These are phyloP conservation scores for Daldinia caldariorum DNA, from an alignment of 495 filamentous ascomycete genomes.

Conservation along the genomic window DNA sequence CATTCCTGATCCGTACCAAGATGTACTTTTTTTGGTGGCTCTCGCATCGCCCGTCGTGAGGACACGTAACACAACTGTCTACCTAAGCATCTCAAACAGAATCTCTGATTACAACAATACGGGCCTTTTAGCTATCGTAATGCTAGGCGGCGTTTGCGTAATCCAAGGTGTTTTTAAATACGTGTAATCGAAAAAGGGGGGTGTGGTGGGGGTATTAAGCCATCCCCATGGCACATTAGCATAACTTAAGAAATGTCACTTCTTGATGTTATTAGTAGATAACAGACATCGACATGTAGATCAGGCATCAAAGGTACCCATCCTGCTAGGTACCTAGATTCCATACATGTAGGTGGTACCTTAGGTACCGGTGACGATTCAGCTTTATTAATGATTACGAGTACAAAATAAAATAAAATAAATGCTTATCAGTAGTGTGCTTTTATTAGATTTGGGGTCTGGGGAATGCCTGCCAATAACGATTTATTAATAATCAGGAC, in stretches of 20 bases:
- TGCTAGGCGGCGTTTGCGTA: slow-evolving; percentile 11
- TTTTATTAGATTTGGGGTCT: slow-evolving; percentile 33
- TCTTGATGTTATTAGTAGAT: neutral
- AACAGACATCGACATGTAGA: slow-evolving; percentile 8
- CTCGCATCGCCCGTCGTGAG: slow-evolving; percentile 3
- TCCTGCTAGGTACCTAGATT: too few species aligned
- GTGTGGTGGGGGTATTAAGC: neutral
- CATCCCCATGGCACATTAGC: neutral
- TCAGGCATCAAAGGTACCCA: neutral
- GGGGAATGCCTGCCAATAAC: slow-evolving; percentile 40
- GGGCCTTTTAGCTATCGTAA: slow-evolving; percentile 1
- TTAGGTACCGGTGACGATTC: too few species aligned
- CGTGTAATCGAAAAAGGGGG: slow-evolving; percentile 11
- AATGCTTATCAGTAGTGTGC: slow-evolving; percentile 1
- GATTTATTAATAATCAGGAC: slow-evolving; percentile 32
- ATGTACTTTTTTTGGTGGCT: too few species aligned
- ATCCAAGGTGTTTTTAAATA: slow-evolving; percentile 25
- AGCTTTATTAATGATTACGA: neutral
- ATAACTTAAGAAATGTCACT: neutral
- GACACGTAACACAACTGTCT: slow-evolving; percentile 19
- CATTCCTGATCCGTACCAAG: neutral
- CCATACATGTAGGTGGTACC: too few species aligned
- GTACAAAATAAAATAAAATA: neutral
- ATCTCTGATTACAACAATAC: slow-evolving; percentile 24
- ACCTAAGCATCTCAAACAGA: slow-evolving; percentile 16